Evolutionary conservation across 441 rosid species (phyloP), one percentile per base, ranked within the genome.

Genomic region (Jatropha podagrica): DNA sequence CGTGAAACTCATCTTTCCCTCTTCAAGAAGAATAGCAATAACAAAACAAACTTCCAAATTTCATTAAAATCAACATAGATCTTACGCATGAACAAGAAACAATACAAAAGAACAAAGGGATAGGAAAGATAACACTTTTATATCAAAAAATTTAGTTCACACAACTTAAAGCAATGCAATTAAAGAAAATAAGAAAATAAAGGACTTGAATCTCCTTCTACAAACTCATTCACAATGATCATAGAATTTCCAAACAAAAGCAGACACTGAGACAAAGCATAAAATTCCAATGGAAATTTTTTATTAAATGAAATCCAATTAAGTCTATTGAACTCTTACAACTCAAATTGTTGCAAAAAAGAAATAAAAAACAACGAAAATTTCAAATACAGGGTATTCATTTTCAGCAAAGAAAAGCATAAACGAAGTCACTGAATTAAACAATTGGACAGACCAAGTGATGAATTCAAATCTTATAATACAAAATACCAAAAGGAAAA

Each of bases 371-470:
- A 59, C 41, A 7, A 42, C 17, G 20, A 40, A 18, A 62, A 69
- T 5, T 5, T 27, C 52, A 64, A 63, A n/a, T 54, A 26, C 20
- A 5, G 8, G 20, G 18, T 40, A 55, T 9, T 44, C 11, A 15
- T 18, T 71, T 10, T 49, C 42, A 71, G 23, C 65, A 64, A 77
- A 65, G 62, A 62, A 48, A 63, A 63, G 64, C 26, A 40, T 4
- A 14, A 15, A 52, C 18, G 14, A 59, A n/a, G 15, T 61, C 6
- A 32, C 23, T 3, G 54, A 17, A 44, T 46, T 8, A 42, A 41
- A 7, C 15, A 68, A 44, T 40, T 4, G 67, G 20, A 73, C 42
- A 38, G 49, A 69, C 20, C 8, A 67, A 55, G 40, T 51, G 48
- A 67, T 51, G 38, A 63, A 63, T 18, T 27, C 10, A 23, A 54